These are phyloP conservation scores for Diaporthe humulicola DNA, from an alignment of 2,329 filamentous ascomycete genomes.

Conservation along the genomic window DNA sequence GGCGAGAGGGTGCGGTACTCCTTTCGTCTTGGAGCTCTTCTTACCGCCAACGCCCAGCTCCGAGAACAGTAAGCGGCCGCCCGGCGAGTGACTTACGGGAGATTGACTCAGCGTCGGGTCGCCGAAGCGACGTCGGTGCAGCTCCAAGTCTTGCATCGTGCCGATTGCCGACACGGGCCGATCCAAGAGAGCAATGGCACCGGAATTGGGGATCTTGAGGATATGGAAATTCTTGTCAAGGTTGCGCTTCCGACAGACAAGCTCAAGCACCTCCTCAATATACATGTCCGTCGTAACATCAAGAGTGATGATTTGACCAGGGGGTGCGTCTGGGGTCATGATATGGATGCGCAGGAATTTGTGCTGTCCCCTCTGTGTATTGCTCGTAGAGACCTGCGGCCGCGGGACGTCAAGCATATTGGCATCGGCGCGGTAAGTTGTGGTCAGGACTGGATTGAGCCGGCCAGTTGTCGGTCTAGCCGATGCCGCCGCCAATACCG, in stretches of 20 bases:
- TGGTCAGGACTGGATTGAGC: constrained; percentile 72
- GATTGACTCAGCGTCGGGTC: constrained; percentile 40
- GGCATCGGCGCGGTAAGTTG: constrained; percentile 67
- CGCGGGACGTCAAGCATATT: constrained; percentile 70
- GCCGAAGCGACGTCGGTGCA: constrained; percentile 79
- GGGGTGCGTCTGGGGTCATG: constrained; percentile 75
- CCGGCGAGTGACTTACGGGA: constrained; percentile 38
- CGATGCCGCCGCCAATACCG: constrained; percentile 46
- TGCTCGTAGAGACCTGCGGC: constrained; percentile 57
- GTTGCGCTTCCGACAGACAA: constrained; percentile 81
- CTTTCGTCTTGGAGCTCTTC: constrained; percentile 67
- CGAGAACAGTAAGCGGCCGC: constrained; percentile 35
- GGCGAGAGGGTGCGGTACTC: constrained; percentile 73
- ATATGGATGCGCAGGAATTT: constrained; percentile 81
- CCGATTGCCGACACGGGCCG: constrained; percentile 84
- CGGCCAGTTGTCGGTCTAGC: constrained; percentile 44
- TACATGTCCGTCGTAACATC: constrained; percentile 87
- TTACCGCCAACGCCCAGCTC: constrained; percentile 48
- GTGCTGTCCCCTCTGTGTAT: constrained; percentile 71
- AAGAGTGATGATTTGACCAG: constrained; percentile 80
- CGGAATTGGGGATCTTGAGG: constrained; percentile 81
- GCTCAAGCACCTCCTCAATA: constrained; percentile 84
- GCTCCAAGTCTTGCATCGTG: constrained; percentile 80
- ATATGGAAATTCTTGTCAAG: constrained; percentile 85
- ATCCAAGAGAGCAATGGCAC: constrained; percentile 81